Base-by-base conservation (phyloP, 2,329 filamentous ascomycete genomes). In the Clonostachys rhizophaga region DNA sequence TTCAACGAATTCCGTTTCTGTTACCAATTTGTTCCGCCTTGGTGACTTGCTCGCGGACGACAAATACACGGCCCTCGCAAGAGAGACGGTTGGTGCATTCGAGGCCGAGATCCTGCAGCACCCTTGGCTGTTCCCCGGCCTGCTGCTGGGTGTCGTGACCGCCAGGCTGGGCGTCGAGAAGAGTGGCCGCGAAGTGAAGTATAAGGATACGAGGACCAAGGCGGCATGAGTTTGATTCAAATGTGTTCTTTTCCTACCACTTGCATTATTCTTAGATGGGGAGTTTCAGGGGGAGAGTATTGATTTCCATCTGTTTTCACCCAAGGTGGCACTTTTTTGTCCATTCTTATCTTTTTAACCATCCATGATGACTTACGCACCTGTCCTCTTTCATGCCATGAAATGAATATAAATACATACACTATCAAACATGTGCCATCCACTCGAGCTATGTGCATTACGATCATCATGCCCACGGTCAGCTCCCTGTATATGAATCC, bases 71-170 rank as follows among this genome's bases (percentile, higher is more conserved):
- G 70, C 72, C 45, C 74, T 84, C 44, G 91, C 90, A 0, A 78
- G 79, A 44, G 79, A 87, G 54, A 94, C 90, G 1, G 82, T 91
- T 51, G 82, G 83, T 50, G 89, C 91, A 0, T 99, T 99, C 55
- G 89, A 95, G 55, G 86, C 88, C 0, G 94, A 99, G 68, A 84
- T 96, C 55, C 75, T 95, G 59, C 91, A 97, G 64, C 91, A 97
- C 57, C 91, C 94, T 0, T 95, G 94, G 75, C 75, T 97, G 3
- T 97, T 95, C 67, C 85, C 89, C 0, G 87, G 87, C 5, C 75
- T 97, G 56, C 75, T 97, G 56, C 79, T 82, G 5, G 79, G 79
- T 1, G 81, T 97, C 3, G 89, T 96, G 10, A 81, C 84, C 2
- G 81, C 85, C 5, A 80, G 86, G 49, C 67, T 95, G 4, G 91